Base-by-base conservation (phyloP, 257 asterid species). In the Solanum lycopersicoides region DNA sequence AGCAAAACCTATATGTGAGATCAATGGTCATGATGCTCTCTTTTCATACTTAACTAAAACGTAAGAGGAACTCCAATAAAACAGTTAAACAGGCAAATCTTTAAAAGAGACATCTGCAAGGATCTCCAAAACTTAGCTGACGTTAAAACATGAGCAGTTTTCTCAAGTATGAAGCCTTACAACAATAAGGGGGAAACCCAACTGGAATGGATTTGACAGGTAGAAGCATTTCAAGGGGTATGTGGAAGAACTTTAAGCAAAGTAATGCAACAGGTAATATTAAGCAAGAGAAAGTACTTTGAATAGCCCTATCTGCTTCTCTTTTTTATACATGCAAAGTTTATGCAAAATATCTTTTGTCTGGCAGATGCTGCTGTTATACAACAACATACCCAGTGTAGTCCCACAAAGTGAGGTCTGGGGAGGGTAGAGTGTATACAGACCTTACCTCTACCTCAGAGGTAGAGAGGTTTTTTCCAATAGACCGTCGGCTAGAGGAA, bases 1-100 rank as follows among this genome's bases (percentile, higher is more conserved):
- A 94, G 92, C 88, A 97, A 93, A 87, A 97, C 99, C 99, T 97
- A 87, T 89, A 91, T 9, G 86, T 45, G 83, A 90, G 85, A 90
- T 74, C 39, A 80, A 39, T 21, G n/a, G 83, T 88, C 88, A 90
- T 82, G 32, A 82, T 20, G 45, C 15, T 50, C 71, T 50, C 5
- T 50, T 82, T 32, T 82, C 47, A 82, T 82, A 50, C 84, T 42
- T 18, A 82, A 82, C 69, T 18, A 28, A 41, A 50, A 1, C 0
- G 45, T 53, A 53, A 82, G 28, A 82, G 47, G 25, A 50, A 53
- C 85, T 50, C 44, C 32, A 50, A 50, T 50, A 34, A 47, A 32
- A 32, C 21, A 50, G 85, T 50, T 30, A 12, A 21, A 47, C 12
- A 69, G 71, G 47, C 7, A 30, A 50, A 82, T 13, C 7, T 18